Evolutionary conservation across 2,329 filamentous ascomycete genomes (phyloP).

Genomic region (Microdochium paspali): DNA sequence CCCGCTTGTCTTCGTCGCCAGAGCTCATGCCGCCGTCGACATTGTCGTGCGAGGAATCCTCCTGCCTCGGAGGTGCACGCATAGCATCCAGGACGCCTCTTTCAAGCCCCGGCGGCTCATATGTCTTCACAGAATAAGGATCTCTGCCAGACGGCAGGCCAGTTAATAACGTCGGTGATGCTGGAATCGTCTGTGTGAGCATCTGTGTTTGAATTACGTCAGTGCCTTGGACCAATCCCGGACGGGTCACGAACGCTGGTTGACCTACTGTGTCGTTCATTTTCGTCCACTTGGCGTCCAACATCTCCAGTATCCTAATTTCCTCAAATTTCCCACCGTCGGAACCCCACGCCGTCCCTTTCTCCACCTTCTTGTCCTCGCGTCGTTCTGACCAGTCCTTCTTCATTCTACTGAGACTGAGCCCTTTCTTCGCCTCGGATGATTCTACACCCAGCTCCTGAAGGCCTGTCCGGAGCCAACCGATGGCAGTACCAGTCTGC

Average conservation of each 20-base stretch:
- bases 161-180: constrained; percentile 60
- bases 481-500: constrained; percentile 75
- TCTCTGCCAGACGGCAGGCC: constrained; percentile 84
- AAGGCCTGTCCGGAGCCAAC: constrained; percentile 73
- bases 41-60: constrained; percentile 29
- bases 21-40: constrained; percentile 28
- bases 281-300: constrained; percentile 83
- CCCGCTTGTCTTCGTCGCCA: constrained; percentile 26
- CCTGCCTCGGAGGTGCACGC: constrained; percentile 40
- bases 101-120: constrained; percentile 55
- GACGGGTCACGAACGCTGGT: constrained; percentile 4
- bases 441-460: constrained; percentile 61
- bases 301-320: constrained; percentile 72
- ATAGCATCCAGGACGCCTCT: constrained; percentile 53
- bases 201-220: constrained; percentile 40
- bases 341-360: constrained; percentile 62
- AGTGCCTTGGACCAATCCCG: background rate
- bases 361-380: constrained; percentile 73
- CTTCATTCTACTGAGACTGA: constrained; percentile 44
- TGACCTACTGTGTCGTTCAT: constrained; percentile 77
- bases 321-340: constrained; percentile 85
- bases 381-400: constrained; percentile 63
- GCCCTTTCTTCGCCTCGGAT: constrained; percentile 39
- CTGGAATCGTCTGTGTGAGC: constrained; percentile 69
- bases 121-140: constrained; percentile 65